Conservation (phyloP, 2,329 filamentous ascomycete genomes). For the Sclerotinia glacialis region DNA sequence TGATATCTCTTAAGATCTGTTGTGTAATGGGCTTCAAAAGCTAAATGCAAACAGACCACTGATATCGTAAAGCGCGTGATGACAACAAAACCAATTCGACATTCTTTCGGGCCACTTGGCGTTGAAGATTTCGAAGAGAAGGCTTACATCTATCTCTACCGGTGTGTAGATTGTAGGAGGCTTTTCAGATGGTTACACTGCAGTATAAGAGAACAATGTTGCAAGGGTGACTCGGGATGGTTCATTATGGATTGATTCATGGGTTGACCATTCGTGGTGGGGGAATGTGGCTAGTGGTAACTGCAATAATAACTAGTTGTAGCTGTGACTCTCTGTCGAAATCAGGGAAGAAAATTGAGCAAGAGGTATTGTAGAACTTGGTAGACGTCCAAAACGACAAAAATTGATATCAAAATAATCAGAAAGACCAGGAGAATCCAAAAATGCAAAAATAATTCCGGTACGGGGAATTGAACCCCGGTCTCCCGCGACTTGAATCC, state of each 20-base stretch:
- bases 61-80: neutral
- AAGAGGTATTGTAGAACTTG: neutral
- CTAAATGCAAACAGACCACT: neutral
- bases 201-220: neutral
- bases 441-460: neutral
- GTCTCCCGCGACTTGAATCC: slow-evolving; percentile 11
- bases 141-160: neutral
- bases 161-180: neutral
- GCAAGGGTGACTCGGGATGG: neutral
- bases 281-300: neutral
- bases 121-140: neutral
- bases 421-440: neutral
- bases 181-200: neutral
- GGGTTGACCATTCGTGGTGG: neutral
- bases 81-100: slow-evolving; percentile 5
- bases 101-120: slow-evolving; percentile 10
- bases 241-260: no score
- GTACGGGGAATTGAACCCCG: slow-evolving; percentile 22
- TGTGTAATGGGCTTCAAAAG: neutral
- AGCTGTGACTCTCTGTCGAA: neutral
- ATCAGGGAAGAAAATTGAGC: neutral
- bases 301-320: neutral
- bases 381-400: neutral
- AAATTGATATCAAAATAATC: neutral
- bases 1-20: neutral